Evolutionary conservation across 306 rosid species (phyloP), one percentile per base, ranked within the genome.

Genomic region (Cicer judaicum): DNA sequence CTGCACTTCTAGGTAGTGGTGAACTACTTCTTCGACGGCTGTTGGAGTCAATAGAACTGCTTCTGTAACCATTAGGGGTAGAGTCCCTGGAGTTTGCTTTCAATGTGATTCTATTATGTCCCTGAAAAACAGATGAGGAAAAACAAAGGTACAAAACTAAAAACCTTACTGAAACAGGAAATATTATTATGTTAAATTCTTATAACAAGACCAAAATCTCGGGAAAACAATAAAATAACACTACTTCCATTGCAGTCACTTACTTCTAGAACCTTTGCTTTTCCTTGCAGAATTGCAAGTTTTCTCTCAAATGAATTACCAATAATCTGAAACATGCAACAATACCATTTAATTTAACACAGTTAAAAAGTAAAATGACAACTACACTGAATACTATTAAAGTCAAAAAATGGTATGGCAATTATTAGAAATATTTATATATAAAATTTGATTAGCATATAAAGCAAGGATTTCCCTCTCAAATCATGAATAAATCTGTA

Each of bases 231-330:
- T 18, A 3, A 47, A 48, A 61, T 62, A 61, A 54, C 54, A 13
- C 53, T 29, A 57, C 60, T 42, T 43, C 15, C 13, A 41, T 44
- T n/a, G 65, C 6, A 75, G 54, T 72, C 74, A 86, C 97, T 74
- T 82, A 90, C 97, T 80, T 90, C 93, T 40, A 82, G 65, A 79
- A 15, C 73, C 59, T 83, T 85, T 14, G 80, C 53, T 56, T 84
- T 89, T 56, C 92, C 94, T 72, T 88, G 91, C 73, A 93, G 84
- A 85, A 85, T 81, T 54, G 97, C 92, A 74, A 93, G 98, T 87
- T 91, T 93, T 80, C 96, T 80, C 81, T 93, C 98, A 83, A 93
- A 93, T 34, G 98, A 93, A 75, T 93, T 93, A 19, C 98, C 98
- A 55, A 83, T 84, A 88, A 89, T 84, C 98, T 93, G 80, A 85